phyloP scores from a whole-genome alignment of 177 flowering plant species.

The Vitis hybrid region DNA sequence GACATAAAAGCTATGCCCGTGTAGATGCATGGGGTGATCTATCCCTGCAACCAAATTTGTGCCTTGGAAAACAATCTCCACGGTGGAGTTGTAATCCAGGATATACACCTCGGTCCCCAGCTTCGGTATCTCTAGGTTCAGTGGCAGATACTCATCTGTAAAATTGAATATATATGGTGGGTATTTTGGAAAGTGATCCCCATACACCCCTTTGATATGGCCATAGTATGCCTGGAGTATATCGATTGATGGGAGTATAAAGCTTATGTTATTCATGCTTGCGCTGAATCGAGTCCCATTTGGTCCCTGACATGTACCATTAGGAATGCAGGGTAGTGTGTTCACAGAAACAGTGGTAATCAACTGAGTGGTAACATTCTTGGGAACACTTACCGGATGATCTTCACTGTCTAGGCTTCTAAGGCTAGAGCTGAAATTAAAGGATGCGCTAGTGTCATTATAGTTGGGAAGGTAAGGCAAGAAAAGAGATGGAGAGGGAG shows the following conservation, averaged over 20 bases:
- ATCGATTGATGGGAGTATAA: constrained; percentile 13
- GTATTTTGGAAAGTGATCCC: constrained; percentile 12
- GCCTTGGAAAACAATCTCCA: constrained; percentile 34
- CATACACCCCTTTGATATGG: constrained; percentile 20
- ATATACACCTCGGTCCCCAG: constrained; percentile 23
- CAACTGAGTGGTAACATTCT: constrained; percentile 8
- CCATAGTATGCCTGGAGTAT: constrained; percentile 27
- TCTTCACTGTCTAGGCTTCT: constrained; percentile 19
- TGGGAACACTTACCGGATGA: constrained; percentile 21
- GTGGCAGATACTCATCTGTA: constrained; percentile 17
- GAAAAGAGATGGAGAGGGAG: constrained; percentile 10
- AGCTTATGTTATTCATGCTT: constrained; percentile 31
- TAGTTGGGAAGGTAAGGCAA: constrained; percentile 17
- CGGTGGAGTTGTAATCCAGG: constrained; percentile 18
- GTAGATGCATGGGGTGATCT: constrained; percentile 41
- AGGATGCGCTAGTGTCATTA: constrained; percentile 18
- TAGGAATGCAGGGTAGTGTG: constrained; percentile 14
- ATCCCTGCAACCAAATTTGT: constrained; percentile 19
- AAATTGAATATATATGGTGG: constrained; percentile 28
- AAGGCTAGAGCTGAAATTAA: constrained; percentile 9
- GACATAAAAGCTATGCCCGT: constrained; percentile 38
- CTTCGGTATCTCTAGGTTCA: constrained; percentile 2
- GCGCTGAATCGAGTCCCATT: constrained; percentile 16
- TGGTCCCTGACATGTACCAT: constrained; percentile 8
- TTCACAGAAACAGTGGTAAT: constrained; percentile 26